These are phyloP conservation scores for Rubroboletus pulcherrimus DNA, from an alignment of 768 basidiomycete genomes.

Conservation along the genomic window DNA sequence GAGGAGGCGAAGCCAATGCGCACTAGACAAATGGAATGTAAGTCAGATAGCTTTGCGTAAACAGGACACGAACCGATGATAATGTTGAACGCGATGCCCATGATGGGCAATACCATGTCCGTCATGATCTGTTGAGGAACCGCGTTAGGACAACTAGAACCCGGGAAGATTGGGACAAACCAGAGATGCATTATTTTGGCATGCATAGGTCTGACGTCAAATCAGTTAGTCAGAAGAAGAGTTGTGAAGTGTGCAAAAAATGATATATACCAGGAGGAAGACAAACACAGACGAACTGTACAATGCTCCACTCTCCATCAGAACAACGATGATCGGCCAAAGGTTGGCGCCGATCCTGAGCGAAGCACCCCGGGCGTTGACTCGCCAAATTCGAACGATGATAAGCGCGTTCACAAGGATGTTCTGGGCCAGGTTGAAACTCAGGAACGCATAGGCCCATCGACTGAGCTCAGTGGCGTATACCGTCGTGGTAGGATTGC, in stretches of 20 bases:
- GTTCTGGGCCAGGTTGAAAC: constrained; percentile 8
- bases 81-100: constrained; percentile 9
- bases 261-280: constrained; percentile 1
- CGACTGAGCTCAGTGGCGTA: neutral
- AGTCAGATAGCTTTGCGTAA: neutral
- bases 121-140: constrained; percentile 4
- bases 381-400: constrained; percentile 4
- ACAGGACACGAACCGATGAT: constrained; percentile 3
- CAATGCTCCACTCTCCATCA: constrained; percentile 9
- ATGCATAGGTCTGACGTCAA: neutral
- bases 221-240: neutral
- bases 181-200: constrained; percentile 3
- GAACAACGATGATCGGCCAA: constrained; percentile 1
- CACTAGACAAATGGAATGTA: neutral
- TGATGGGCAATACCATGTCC: constrained; percentile 4
- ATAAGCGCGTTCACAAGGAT: constrained; percentile 6
- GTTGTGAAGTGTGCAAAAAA: neutral
- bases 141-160: neutral
- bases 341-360: neutral
- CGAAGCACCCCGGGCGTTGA: neutral
- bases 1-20: neutral
- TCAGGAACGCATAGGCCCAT: constrained; percentile 5
- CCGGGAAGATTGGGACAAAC: neutral
- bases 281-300: constrained; percentile 5
- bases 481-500: neutral